Evolutionary conservation across 1,284 basidiomycete genomes (phyloP).

Genomic region (Boletellus sp.): DNA sequence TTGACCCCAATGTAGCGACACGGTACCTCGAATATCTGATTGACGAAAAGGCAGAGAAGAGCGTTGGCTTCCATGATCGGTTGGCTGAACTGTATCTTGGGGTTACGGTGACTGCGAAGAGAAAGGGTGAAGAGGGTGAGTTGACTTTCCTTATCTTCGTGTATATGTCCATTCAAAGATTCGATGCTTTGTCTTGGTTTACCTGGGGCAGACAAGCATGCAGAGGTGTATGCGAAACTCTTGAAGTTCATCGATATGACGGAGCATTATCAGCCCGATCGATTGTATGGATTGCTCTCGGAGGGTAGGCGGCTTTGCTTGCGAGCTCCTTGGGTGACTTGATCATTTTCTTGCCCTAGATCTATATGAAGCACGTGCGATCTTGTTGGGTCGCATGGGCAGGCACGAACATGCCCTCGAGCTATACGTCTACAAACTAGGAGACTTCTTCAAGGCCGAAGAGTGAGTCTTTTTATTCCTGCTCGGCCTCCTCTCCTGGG

Average conservation of each 20-base stretch:
- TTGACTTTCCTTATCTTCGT: conserved; percentile 5
- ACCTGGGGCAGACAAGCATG: conserved; percentile 36
- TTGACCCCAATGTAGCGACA: conserved; percentile 66
- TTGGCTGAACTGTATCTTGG: conserved; percentile 82
- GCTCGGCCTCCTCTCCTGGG: not conserved
- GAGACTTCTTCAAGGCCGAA: conserved; percentile 84
- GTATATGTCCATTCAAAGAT: conserved; percentile 1
- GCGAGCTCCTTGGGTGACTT: not conserved
- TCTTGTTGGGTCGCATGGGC: conserved; percentile 85
- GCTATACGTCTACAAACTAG: conserved; percentile 85
- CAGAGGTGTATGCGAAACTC: conserved; percentile 63
- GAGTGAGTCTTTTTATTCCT: conserved; percentile 49
- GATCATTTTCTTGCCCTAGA: conserved; percentile 42
- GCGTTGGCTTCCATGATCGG: conserved; percentile 78
- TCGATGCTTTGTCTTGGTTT: not conserved
- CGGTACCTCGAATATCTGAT: conserved; percentile 90
- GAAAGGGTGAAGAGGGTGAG: conserved; percentile 53
- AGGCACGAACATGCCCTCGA: conserved; percentile 91
- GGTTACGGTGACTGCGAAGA: conserved; percentile 56
- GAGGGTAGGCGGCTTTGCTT: conserved; percentile 51
- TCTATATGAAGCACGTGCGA: conserved; percentile 83
- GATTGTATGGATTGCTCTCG: conserved; percentile 74
- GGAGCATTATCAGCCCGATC: conserved; percentile 71
- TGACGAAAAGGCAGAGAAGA: conserved; percentile 65
- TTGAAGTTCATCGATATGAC: conserved; percentile 77